phyloP scores from a whole-genome alignment of 176 grass and related monocot species.

The Eragrostis nindensis region DNA sequence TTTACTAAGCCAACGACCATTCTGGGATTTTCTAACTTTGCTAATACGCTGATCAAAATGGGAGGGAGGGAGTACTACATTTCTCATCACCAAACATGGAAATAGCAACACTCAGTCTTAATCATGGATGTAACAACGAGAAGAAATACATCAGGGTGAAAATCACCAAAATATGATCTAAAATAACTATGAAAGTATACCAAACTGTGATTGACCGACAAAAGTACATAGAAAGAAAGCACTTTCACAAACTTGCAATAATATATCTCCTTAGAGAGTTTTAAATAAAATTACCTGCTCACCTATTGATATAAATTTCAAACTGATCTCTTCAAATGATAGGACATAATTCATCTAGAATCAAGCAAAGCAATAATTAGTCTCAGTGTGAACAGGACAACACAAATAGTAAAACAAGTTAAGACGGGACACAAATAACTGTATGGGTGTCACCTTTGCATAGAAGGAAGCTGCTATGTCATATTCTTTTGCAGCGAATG shows the following conservation, averaged over 20 bases:
- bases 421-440: conserved; percentile 23
- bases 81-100: conserved; percentile 40
- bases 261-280: conserved; percentile 40
- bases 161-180: conserved; percentile 32
- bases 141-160: conserved; percentile 8
- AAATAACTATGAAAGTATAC: conserved; percentile 22
- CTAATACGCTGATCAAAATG: too few relatives aligned
- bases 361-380: conserved; percentile 31
- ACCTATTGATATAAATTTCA: conserved; percentile 85
- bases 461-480: conserved; percentile 93
- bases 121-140: not conserved
- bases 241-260: conserved; percentile 33
- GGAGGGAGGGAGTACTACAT: not conserved
- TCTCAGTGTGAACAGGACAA: conserved; percentile 21
- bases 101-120: conserved; percentile 11
- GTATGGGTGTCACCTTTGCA: conserved; percentile 70
- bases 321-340: conserved; percentile 96
- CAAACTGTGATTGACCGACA: conserved; percentile 11
- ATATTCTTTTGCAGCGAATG: conserved; percentile 86
- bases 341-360: conserved; percentile 88
- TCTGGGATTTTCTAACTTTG: too few relatives aligned
- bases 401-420: conserved; percentile 16
- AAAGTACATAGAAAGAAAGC: conserved; percentile 11
- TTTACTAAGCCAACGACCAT: too few relatives aligned
- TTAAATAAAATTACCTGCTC: conserved; percentile 75